Base-by-base conservation (phyloP, 108 stramenopile species). In the Fragilaria radians region DNA sequence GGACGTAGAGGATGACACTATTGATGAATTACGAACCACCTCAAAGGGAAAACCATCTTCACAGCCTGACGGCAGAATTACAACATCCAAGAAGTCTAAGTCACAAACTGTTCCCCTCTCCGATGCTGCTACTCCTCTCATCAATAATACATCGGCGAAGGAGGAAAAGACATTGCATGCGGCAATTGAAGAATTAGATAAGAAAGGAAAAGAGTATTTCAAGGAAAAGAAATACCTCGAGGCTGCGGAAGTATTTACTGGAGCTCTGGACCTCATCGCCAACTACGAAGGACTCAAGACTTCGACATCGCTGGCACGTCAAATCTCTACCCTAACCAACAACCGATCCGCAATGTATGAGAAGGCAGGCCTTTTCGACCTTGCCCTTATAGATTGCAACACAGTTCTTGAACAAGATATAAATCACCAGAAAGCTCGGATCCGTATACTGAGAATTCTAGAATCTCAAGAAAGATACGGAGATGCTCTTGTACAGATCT, bases 271-370 rank as follows among this genome's bases (percentile, higher is more conserved):
- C 57, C 56, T 86, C 18, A 88, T 94, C 63, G 78, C 78, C 28
- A 36, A 57, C 2, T 59, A 62, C 32, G 33, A 46, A 18, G 54
- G 23, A 24, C 42, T 49, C 4, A 42, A 42, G 36, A 14, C 7
- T 11, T 62, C 74, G 17, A 67, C 82, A 11, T 72, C 80, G 9
- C 50, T 87, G 27, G 73, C 66, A 30, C 79, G 82, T 50, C 93
- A 94, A 66, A 62, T 82, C 48, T 63, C 89, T 49, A 94, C 89
- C 21, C 67, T 94, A 19, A 78, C 81, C 51, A 94, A 94, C 70
- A 94, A 94, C 52, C 85, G 93, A n/a, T 76, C 75, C 26, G 93
- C 93, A 73, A 94, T 94, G 89, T 94, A 94, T 65, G 93, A 94
- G 70, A 94, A 94, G 72, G 88, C 75, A n/a, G 72, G 70, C 57